Conservation (phyloP, 768 basidiomycete species). For the Suillus americanus region DNA sequence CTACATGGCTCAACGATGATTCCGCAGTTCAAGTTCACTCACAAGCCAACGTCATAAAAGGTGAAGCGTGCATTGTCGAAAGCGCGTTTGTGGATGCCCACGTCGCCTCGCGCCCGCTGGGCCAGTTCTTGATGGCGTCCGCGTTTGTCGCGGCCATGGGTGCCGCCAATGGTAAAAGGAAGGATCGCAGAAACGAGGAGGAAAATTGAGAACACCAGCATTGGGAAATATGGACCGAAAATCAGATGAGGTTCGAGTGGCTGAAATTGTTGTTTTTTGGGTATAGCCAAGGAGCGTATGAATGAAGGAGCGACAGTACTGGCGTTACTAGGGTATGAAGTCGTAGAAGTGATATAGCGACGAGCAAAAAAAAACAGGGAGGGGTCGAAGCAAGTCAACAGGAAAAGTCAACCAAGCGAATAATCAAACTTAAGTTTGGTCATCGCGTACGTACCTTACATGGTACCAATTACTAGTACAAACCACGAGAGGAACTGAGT, state of each 20-base stretch:
- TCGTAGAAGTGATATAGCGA: not conserved
- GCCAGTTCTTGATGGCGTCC: slow-evolving; percentile 47
- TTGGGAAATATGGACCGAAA: not conserved
- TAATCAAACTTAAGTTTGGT: not conserved
- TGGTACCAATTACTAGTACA: not conserved
- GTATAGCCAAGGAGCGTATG: not conserved
- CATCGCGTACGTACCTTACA: not conserved
- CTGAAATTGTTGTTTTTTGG: too few species aligned
- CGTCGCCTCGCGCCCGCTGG: slow-evolving; percentile 40
- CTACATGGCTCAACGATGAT: slow-evolving; percentile 11
- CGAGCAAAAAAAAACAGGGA: not conserved
- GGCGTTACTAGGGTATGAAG: not conserved
- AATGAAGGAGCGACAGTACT: not conserved
- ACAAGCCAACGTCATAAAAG: slow-evolving; percentile 56
- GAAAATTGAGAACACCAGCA: slow-evolving; percentile 31
- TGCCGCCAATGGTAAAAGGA: slow-evolving; percentile 33
- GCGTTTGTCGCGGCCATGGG: slow-evolving; percentile 19
- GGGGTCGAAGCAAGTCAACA: not conserved
- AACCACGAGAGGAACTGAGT: not conserved
- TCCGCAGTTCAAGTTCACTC: slow-evolving; percentile 12
- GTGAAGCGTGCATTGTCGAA: slow-evolving; percentile 43
- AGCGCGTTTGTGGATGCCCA: slow-evolving; percentile 34
- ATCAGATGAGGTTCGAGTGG: not conserved
- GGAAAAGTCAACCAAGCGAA: not conserved
- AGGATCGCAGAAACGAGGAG: slow-evolving; percentile 35